These are phyloP conservation scores for Chaetomium cochliodes DNA, from an alignment of 495 filamentous ascomycete genomes.

Conservation along the genomic window DNA sequence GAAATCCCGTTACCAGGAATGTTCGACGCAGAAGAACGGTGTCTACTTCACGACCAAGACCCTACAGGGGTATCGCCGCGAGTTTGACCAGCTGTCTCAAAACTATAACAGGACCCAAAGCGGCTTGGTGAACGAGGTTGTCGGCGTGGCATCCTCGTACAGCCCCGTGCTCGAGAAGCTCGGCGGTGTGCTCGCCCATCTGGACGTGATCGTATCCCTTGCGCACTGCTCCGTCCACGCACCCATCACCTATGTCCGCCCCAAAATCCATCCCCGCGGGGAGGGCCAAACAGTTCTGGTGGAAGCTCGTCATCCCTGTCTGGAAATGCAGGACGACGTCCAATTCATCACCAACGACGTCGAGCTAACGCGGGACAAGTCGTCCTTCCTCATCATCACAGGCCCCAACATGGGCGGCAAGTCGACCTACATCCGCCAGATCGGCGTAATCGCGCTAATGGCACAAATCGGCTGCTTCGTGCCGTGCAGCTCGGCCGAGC, in stretches of 20 bases:
- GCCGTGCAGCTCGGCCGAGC: slow-evolving; percentile 81
- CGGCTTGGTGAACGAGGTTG: slow-evolving; percentile 88
- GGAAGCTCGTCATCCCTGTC: slow-evolving; percentile 94
- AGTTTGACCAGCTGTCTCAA: slow-evolving; percentile 90
- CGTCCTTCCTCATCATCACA: slow-evolving; percentile 94
- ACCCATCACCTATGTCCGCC: slow-evolving; percentile 84
- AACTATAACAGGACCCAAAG: slow-evolving; percentile 96
- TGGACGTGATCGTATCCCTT: slow-evolving; percentile 95
- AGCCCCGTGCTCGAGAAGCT: slow-evolving; percentile 89
- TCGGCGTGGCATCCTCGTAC: slow-evolving; percentile 90
- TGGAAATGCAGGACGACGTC: slow-evolving; percentile 99
- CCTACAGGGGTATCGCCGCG: slow-evolving; percentile 80
- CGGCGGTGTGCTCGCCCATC: slow-evolving; percentile 83
- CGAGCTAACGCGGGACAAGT: slow-evolving; percentile 70
- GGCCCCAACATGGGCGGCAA: slow-evolving; percentile 99
- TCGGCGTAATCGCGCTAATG: slow-evolving; percentile 96
- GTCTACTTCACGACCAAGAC: slow-evolving; percentile 93
- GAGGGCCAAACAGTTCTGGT: slow-evolving; percentile 86
- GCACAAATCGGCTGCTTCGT: slow-evolving; percentile 97
- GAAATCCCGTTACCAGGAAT: slow-evolving; percentile 86
- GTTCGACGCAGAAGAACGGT: slow-evolving; percentile 97
- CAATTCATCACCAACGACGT: slow-evolving; percentile 99
- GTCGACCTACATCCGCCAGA: slow-evolving; percentile 97
- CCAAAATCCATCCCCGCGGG: slow-evolving; percentile 87
- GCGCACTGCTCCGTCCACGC: slow-evolving; percentile 94